Evolutionary conservation across 345 rosid genomes (phyloP).

Genomic region (Pseudoturritis turrita): DNA sequence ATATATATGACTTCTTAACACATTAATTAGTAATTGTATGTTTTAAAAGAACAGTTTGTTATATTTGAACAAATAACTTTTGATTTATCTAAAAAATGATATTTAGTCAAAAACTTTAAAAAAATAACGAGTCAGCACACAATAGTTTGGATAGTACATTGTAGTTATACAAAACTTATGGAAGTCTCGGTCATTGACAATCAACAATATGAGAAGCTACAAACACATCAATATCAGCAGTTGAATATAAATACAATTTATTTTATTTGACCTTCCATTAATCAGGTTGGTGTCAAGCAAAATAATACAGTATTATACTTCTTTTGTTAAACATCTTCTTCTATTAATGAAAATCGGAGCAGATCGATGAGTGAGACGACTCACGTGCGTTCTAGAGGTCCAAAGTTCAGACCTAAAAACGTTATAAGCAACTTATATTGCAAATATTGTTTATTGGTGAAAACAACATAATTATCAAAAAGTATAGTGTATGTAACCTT

Average conservation of each 20-base stretch:
- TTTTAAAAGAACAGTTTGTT: neutral
- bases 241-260: neutral
- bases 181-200: conserved; percentile 13
- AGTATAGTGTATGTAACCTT: too few relatives aligned
- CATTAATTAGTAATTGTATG: too few relatives aligned
- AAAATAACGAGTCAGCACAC: neutral
- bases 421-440: neutral
- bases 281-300: neutral
- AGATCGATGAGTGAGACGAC: neutral
- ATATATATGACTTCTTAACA: neutral
- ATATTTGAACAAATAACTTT: neutral
- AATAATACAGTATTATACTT: too few relatives aligned
- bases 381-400: neutral
- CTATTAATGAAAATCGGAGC: too few relatives aligned
- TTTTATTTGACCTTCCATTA: neutral
- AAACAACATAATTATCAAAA: too few relatives aligned
- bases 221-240: neutral
- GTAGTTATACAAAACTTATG: conserved; percentile 1
- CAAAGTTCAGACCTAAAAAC: neutral
- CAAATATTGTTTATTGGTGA: too few relatives aligned
- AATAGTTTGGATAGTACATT: neutral
- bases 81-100: neutral
- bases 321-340: too few relatives aligned
- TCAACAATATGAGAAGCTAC: neutral
- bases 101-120: neutral